These are phyloP conservation scores for Globisporangium splendens DNA, from an alignment of 352 stramenopile species.

Conservation along the genomic window DNA sequence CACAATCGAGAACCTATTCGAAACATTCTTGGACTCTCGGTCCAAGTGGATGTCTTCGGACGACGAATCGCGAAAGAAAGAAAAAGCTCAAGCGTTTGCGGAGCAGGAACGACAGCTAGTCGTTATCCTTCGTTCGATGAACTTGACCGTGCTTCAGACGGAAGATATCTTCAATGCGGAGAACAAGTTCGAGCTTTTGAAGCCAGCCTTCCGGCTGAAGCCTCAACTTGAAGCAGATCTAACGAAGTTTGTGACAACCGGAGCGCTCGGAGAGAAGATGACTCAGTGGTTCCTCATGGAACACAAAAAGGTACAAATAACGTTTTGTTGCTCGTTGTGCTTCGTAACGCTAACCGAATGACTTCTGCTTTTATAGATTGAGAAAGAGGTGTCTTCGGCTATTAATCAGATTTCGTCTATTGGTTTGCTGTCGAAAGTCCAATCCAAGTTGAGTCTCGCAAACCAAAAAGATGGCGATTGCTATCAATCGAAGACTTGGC, in stretches of 20 bases:
- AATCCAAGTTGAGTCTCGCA: constrained; percentile 46
- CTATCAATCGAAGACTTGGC: constrained; percentile 36
- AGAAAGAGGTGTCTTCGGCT: constrained; percentile 30
- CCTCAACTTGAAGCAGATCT: constrained; percentile 25
- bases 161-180: constrained; percentile 51
- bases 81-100: constrained; percentile 10
- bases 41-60: constrained; percentile 41
- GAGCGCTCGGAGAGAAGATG: constrained; percentile 24
- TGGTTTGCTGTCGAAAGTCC: constrained; percentile 46
- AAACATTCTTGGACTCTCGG: constrained; percentile 45
- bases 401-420: constrained; percentile 63
- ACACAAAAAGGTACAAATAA: constrained; percentile 28
- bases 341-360: no score
- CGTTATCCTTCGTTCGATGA: constrained; percentile 59
- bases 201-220: constrained; percentile 20
- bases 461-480: constrained; percentile 35
- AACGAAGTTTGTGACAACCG: constrained; percentile 27
- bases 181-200: constrained; percentile 18
- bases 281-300: constrained; percentile 33
- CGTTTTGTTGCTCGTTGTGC: no score
- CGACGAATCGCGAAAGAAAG: constrained; percentile 3
- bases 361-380: constrained; percentile 30
- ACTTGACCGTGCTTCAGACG: constrained; percentile 47
- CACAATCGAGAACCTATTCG: constrained; percentile 31
- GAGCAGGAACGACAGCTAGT: constrained; percentile 34